Percentiles rank a stretch among this genome's conserved stretches.
These are phyloP conservation scores for Fusarium succisae DNA, from an alignment of 2,329 filamentous ascomycete genomes.

Conservation along the genomic window DNA sequence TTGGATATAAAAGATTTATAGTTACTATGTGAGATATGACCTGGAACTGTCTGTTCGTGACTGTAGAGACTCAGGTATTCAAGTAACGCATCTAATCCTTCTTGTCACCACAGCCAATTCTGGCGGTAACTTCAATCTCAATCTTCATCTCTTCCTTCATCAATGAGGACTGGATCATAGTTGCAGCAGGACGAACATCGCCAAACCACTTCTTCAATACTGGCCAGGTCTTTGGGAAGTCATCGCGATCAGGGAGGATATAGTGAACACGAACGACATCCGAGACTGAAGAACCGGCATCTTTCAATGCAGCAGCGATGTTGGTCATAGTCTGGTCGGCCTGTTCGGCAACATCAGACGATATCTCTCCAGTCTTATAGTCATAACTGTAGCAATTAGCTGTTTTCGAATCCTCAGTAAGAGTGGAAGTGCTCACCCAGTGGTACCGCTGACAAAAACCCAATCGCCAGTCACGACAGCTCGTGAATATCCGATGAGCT, in stretches of 20 bases:
- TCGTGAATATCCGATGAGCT: conserved; percentile 63
- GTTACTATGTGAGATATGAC: background rate
- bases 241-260: conserved; percentile 57
- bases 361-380: conserved; percentile 58
- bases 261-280: conserved; percentile 64
- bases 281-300: conserved; percentile 53
- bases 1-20: background rate
- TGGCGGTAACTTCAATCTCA: conserved; percentile 56
- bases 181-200: conserved; percentile 60
- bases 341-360: conserved; percentile 56
- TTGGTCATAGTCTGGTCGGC: conserved; percentile 60
- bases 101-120: conserved; percentile 39
- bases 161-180: conserved; percentile 61
- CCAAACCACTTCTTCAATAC: conserved; percentile 61
- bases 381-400: conserved; percentile 54
- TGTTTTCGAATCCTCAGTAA: background rate
- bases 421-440: conserved; percentile 50
- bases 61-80: too few species aligned
- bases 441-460: conserved; percentile 65
- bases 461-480: conserved; percentile 61
- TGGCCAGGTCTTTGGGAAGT: conserved; percentile 61
- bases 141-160: conserved; percentile 61
- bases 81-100: background rate
- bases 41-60: background rate
- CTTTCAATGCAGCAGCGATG: conserved; percentile 55